These are phyloP conservation scores for Trichoderma sp. DNA, from an alignment of 2,329 filamentous ascomycete species.

Conservation along the genomic window DNA sequence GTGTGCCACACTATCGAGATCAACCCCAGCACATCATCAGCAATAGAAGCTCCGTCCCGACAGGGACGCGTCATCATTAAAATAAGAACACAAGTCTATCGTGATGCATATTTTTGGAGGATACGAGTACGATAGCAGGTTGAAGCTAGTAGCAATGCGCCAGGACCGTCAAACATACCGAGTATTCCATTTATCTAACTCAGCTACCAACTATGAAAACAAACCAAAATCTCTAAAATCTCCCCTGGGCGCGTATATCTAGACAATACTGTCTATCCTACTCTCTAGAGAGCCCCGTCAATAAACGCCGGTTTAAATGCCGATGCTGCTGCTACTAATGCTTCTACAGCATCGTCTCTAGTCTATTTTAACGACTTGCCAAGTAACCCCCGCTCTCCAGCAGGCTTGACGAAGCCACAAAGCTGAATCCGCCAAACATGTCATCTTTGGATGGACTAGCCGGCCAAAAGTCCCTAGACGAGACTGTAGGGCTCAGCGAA, in stretches of 20 bases:
- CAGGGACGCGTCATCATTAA: neutral
- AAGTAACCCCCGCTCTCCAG: conserved; percentile 49
- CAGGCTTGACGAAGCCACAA: conserved; percentile 60
- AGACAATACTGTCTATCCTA: neutral
- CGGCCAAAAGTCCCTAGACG: conserved; percentile 45
- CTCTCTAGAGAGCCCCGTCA: neutral
- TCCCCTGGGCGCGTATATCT: neutral
- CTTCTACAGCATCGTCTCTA: neutral
- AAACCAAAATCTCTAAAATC: neutral
- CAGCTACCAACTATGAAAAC: neutral
- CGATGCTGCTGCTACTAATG: neutral
- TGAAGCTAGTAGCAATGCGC: neutral
- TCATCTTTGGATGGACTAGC: conserved; percentile 51
- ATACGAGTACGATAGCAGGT: neutral
- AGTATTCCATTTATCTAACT: neutral
- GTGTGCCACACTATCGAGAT: neutral
- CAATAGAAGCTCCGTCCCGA: neutral
- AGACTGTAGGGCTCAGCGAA: conserved; percentile 71
- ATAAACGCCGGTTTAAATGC: conserved; percentile 6
- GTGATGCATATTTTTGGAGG: neutral
- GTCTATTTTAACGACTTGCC: conserved; percentile 7
- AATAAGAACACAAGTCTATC: neutral
- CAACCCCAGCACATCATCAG: neutral
- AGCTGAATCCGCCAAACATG: conserved; percentile 65
- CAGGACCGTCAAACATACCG: neutral